Base-by-base conservation (phyloP, 495 filamentous ascomycete species). In the Astrothelium macrocarpum region DNA sequence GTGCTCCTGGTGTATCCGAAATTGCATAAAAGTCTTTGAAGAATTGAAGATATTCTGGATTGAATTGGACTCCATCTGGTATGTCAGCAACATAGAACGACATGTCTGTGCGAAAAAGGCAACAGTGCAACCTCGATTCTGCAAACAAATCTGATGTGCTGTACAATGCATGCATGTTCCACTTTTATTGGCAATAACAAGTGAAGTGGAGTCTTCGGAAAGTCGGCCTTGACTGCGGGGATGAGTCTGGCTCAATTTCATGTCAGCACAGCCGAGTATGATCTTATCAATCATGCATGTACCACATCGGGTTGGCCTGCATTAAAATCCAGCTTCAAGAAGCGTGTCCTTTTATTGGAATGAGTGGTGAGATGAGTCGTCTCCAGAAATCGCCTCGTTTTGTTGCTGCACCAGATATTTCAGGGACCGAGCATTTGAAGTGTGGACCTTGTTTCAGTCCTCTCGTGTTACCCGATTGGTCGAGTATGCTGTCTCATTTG, bases 1-100 rank as follows among this genome's bases (percentile, higher is more conserved):
- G 82, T 4, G 74, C 71, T 49, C 77, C 75, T 32, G 84, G 80
- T 14, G 77, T 82, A 68, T 87, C 85, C 59, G 81, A 83, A 16
- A 75, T 78, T 29, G 71, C 68, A 69, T 86, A 87, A 75, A 87
- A 86, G 46, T 76, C 69, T 69, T 82, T 75, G 72, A 85, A 79
- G 73, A 82, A 85, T 29, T 64, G 43, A 28, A 62, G 64, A 62
- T 71, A 73, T 62, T 67, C 66, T 14, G 69, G 65, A 43, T 70
- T 67, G 32, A 75, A 72, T 28, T 43, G 53, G 18, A 64, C 59
- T 32, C 61, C 60, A 25, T 23, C 23, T 1, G 68, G 63, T 7
- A 68, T 59, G 2, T 56, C 28, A 2, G 67, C 64, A 25, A 9
- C n/a, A 20, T 68, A 71, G 31, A 66, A 64, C 29, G 45, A 63